phyloP scores from a whole-genome alignment of 192 early-diverging fungal genomes.

The Geosiphon pyriformis region DNA sequence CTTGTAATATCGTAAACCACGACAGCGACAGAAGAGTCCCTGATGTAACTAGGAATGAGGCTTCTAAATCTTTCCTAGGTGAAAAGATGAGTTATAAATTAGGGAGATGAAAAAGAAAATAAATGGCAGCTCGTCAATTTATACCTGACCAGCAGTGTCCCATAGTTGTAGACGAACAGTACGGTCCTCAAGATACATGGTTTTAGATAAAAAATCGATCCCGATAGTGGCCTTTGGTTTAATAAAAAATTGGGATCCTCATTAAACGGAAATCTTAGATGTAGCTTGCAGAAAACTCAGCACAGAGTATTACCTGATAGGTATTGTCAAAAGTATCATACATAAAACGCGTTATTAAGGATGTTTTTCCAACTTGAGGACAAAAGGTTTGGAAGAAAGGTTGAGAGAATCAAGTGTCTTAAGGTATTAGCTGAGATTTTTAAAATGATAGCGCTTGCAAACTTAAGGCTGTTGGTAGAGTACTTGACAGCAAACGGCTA shows the following conservation, averaged over 20 bases:
- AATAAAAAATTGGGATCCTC: slow-evolving; percentile 15
- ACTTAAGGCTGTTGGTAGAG: too few species aligned
- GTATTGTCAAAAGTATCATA: slow-evolving; percentile 99
- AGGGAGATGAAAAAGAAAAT: not conserved
- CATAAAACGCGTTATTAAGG: slow-evolving; percentile 99
- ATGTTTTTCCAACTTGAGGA: slow-evolving; percentile 99
- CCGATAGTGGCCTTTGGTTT: slow-evolving; percentile 89
- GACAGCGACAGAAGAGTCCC: slow-evolving; percentile 96
- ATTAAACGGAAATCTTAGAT: too few species aligned
- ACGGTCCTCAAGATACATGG: slow-evolving; percentile 97
- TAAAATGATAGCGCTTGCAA: too few species aligned
- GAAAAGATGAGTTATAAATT: too few species aligned
- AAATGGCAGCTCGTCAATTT: slow-evolving; percentile 4
- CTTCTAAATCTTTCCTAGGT: slow-evolving; percentile 90
- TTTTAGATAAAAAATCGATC: slow-evolving; percentile 98
- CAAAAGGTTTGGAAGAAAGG: too few species aligned
- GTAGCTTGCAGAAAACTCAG: too few species aligned
- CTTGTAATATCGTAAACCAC: slow-evolving; percentile 98
- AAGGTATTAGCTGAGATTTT: too few species aligned
- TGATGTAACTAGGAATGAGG: slow-evolving; percentile 96
- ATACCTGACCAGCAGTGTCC: slow-evolving; percentile 96
- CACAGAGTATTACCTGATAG: slow-evolving; percentile 85
- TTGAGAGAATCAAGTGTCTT: too few species aligned
- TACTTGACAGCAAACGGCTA: too few species aligned
- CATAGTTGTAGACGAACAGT: slow-evolving; percentile 98